phyloP scores from a whole-genome alignment of 768 basidiomycete species.

The Suillus weaverae region DNA sequence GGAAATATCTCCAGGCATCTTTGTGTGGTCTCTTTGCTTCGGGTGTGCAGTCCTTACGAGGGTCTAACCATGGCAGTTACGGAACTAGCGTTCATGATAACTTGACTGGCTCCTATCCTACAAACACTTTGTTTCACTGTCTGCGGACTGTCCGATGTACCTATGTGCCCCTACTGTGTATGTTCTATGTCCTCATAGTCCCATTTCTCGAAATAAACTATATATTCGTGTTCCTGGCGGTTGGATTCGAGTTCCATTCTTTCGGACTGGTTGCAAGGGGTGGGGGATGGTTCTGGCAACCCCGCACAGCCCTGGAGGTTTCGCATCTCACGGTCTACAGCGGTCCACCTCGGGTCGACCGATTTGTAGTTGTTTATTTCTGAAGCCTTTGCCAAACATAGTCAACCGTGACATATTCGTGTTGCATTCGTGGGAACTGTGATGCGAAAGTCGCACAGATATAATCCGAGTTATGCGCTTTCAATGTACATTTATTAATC shows the following conservation, averaged over 20 bases:
- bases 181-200: conserved; percentile 10
- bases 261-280: neutral
- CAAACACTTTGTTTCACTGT: conserved; percentile 5
- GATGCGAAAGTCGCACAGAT: neutral
- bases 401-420: neutral
- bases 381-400: conserved; percentile 18
- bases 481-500: too few species aligned
- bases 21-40: conserved; percentile 8
- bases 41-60: neutral
- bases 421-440: neutral
- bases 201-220: neutral
- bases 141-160: conserved; percentile 29
- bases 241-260: neutral
- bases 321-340: neutral
- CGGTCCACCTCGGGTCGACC: too few species aligned
- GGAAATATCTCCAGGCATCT: conserved; percentile 5
- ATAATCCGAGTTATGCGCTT: neutral
- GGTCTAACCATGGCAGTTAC: conserved; percentile 1
- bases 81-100: conserved; percentile 1
- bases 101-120: neutral
- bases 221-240: neutral
- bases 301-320: neutral
- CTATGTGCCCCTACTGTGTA: conserved; percentile 23
- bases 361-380: conserved; percentile 15
- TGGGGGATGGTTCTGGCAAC: neutral